Conservation (phyloP, 1,284 basidiomycete species). For the Thecaphora frezii region DNA sequence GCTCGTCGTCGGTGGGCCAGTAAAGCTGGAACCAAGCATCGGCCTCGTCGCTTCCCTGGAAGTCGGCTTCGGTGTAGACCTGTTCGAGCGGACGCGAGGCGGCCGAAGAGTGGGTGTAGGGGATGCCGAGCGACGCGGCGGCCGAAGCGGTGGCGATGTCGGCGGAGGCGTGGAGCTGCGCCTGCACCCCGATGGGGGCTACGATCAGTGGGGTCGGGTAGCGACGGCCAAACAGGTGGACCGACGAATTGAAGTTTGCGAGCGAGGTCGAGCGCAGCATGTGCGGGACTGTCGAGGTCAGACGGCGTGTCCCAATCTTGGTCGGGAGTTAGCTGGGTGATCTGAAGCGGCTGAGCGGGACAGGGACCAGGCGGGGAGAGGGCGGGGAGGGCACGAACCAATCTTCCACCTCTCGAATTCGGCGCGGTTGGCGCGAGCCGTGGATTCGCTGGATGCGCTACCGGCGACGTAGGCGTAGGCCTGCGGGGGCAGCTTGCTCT, state of each 20-base stretch:
- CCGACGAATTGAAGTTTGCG: slow-evolving; percentile 23
- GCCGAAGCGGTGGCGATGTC: slow-evolving; percentile 38
- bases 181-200: slow-evolving; percentile 48
- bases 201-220: slow-evolving; percentile 45
- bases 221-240: slow-evolving; percentile 32
- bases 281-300: slow-evolving; percentile 21
- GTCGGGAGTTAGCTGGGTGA: too few relatives aligned
- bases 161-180: slow-evolving; percentile 30
- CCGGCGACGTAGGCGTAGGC: slow-evolving; percentile 50
- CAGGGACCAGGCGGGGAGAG: background rate
- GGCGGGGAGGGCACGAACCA: slow-evolving; percentile 9
- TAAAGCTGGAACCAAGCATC: slow-evolving; percentile 54
- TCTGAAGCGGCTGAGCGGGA: too few relatives aligned
- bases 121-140: slow-evolving; percentile 32
- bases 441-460: slow-evolving; percentile 39
- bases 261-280: slow-evolving; percentile 37
- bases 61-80: slow-evolving; percentile 26
- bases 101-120: slow-evolving; percentile 45
- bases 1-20: slow-evolving; percentile 67
- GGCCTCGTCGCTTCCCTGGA: slow-evolving; percentile 19
- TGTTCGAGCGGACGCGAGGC: slow-evolving; percentile 37
- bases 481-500: slow-evolving; percentile 28
- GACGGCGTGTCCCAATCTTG: too few relatives aligned
- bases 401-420: slow-evolving; percentile 41
- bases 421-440: slow-evolving; percentile 32